A percentile compares a stretch with the other conserved stretches of the same genome.
Evolutionary conservation across 2,329 filamentous ascomycete species (phyloP).

Genomic region (Aspergillus niger): DNA sequence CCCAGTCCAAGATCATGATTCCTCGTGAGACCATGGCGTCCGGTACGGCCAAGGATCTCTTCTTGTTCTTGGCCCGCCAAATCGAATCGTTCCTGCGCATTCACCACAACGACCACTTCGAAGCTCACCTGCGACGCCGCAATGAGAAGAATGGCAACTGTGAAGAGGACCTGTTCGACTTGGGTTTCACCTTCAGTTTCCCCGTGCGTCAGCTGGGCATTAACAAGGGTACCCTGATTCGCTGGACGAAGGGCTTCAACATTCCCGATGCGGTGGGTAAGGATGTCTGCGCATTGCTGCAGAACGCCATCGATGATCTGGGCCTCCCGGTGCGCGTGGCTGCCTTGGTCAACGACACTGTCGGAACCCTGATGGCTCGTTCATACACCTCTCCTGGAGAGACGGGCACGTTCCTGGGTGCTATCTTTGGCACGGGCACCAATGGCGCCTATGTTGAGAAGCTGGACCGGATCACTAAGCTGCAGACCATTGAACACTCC

Average conservation of each 20-base stretch:
- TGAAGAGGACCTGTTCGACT: constrained; percentile 79
- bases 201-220: constrained; percentile 92
- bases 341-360: constrained; percentile 94
- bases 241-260: constrained; percentile 99
- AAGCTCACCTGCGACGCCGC: constrained; percentile 66
- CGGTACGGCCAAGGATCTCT: constrained; percentile 81
- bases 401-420: constrained; percentile 83
- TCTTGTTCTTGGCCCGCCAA: constrained; percentile 88
- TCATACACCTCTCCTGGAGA: constrained; percentile 92
- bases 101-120: constrained; percentile 87
- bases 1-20: constrained; percentile 88
- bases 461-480: constrained; percentile 79
- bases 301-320: constrained; percentile 84
- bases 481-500: constrained; percentile 55
- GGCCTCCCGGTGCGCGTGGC: constrained; percentile 90
- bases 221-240: constrained; percentile 89
- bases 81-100: constrained; percentile 84
- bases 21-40: constrained; percentile 88
- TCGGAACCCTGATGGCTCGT: constrained; percentile 95
- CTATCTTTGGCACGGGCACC: constrained; percentile 96
- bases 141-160: constrained; percentile 56
- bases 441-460: constrained; percentile 98
- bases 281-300: constrained; percentile 88
- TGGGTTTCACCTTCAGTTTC: constrained; percentile 99
- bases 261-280: constrained; percentile 92